phyloP scores from a whole-genome alignment of 345 rosid species.

The Syzygium grande region DNA sequence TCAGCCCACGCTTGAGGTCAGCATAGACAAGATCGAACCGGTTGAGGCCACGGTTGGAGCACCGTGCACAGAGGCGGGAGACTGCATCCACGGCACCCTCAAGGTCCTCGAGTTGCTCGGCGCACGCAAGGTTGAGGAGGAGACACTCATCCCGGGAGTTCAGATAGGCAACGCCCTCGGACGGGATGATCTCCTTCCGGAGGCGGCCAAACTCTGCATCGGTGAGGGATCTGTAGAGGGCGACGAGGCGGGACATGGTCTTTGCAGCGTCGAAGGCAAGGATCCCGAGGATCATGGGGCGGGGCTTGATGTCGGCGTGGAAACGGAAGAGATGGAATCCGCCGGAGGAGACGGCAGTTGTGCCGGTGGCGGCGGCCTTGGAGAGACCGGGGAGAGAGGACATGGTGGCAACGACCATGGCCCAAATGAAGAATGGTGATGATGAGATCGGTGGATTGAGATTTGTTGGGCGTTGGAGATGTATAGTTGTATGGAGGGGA shows the following conservation, averaged over 20 bases:
- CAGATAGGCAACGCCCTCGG: conserved; percentile 28
- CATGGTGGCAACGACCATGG: conserved; percentile 13
- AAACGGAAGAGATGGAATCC: conserved; percentile 3
- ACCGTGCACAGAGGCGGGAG: conserved; percentile 21
- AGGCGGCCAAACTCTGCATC: conserved; percentile 21
- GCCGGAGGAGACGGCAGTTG: neutral
- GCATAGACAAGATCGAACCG: conserved; percentile 17
- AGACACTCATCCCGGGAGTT: conserved; percentile 22
- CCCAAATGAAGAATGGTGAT: neutral
- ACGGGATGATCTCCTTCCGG: conserved; percentile 13
- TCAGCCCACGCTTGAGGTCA: conserved; percentile 15
- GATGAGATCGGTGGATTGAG: neutral
- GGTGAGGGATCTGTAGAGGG: conserved; percentile 24
- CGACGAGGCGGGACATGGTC: conserved; percentile 34
- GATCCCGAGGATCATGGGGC: conserved; percentile 21
- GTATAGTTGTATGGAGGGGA: neutral
- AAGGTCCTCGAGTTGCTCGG: conserved; percentile 40
- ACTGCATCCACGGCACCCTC: conserved; percentile 12
- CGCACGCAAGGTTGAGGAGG: conserved; percentile 28
- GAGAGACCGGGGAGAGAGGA: conserved; percentile 7
- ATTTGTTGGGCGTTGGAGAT: neutral
- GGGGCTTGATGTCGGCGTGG: neutral
- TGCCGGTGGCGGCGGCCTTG: neutral
- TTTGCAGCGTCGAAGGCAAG: conserved; percentile 43
- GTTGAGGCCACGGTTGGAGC: conserved; percentile 13